Percentiles rank a stretch among this genome's conserved stretches.
These are phyloP conservation scores for Cyclotella kingstonii DNA, from an alignment of 108 stramenopile species.

Conservation along the genomic window DNA sequence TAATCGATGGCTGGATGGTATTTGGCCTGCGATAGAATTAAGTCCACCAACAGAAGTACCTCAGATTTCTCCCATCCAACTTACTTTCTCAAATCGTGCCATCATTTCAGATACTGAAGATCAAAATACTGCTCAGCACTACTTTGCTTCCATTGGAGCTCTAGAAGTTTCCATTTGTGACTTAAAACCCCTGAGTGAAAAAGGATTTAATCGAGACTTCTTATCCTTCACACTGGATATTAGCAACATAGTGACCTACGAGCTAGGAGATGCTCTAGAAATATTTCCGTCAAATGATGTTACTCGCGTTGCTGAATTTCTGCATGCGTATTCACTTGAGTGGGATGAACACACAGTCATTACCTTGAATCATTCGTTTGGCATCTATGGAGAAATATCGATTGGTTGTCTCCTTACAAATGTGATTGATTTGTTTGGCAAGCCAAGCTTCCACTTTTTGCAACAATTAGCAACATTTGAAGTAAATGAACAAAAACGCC, in stretches of 20 bases:
- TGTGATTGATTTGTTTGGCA: conserved; percentile 70
- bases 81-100: conserved; percentile 49
- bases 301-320: conserved; percentile 47
- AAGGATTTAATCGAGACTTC: conserved; percentile 63
- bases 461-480: conserved; percentile 67
- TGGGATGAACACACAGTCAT: conserved; percentile 57
- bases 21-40: conserved; percentile 56
- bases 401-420: conserved; percentile 54
- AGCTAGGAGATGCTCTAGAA: conserved; percentile 69
- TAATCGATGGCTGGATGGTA: conserved; percentile 49
- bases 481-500: conserved; percentile 45
- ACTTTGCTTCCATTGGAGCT: conserved; percentile 38
- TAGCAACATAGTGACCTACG: conserved; percentile 44
- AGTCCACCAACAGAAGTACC: conserved; percentile 56
- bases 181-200: conserved; percentile 37
- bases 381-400: conserved; percentile 51
- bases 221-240: conserved; percentile 54
- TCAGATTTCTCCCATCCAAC: conserved; percentile 50
- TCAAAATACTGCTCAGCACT: conserved; percentile 25
- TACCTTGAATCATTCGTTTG: conserved; percentile 53
- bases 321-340: conserved; percentile 55
- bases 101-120: conserved; percentile 43
- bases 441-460: conserved; percentile 59
- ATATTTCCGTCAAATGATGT: conserved; percentile 64
- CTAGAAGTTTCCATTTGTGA: conserved; percentile 34